phyloP scores from a whole-genome alignment of 2,329 filamentous ascomycete species.

The Botrytis medusae region DNA sequence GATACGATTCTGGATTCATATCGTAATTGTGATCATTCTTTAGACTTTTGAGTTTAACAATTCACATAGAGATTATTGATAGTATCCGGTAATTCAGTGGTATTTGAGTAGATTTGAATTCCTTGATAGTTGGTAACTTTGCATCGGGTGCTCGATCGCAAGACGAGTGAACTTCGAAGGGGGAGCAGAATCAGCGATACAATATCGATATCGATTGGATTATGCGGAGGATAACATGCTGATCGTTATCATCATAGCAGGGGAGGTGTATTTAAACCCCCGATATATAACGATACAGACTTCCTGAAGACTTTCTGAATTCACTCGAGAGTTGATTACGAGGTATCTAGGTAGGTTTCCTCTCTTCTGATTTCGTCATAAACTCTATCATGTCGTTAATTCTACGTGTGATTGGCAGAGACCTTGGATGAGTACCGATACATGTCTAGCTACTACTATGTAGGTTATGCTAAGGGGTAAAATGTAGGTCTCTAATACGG shows the following conservation, averaged over 20 bases:
- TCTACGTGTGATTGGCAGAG: not conserved
- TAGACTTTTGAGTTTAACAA: not conserved
- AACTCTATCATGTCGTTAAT: too few species aligned
- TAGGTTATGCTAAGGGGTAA: not conserved
- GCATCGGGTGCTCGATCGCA: not conserved
- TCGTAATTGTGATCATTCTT: not conserved
- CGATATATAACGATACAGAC: not conserved
- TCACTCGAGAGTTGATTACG: not conserved
- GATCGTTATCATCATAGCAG: not conserved
- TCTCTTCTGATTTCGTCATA: not conserved
- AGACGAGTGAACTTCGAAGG: not conserved
- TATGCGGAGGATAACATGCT: not conserved
- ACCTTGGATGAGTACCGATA: not conserved
- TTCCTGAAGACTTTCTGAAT: not conserved
- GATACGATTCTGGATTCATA: not conserved
- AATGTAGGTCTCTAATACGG: not conserved
- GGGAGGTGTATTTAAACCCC: too few species aligned
- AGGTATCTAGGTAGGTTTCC: not conserved
- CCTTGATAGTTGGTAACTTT: not conserved
- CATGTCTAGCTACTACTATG: not conserved
- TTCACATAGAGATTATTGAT: not conserved
- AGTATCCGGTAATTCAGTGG: not conserved
- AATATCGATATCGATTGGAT: not conserved
- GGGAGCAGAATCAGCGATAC: not conserved
- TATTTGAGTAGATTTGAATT: not conserved